Evolutionary conservation across 179 eudicot species (phyloP), one percentile per base, ranked within the genome.

Genomic region (Heliamphora pulchella): DNA sequence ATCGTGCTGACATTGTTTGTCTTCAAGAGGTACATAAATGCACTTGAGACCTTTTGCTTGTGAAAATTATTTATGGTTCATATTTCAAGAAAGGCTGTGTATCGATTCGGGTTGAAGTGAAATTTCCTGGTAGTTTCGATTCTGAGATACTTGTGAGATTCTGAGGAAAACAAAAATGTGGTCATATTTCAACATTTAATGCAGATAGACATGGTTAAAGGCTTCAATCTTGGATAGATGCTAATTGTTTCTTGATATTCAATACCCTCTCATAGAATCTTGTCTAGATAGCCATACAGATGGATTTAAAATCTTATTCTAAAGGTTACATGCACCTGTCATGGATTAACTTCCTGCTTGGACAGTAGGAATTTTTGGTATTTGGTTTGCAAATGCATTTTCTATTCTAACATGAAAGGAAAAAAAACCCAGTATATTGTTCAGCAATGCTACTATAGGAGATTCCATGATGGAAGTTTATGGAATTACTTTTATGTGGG

Each of bases 1-100:
- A 96, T 82, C 92, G 87, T 72, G 97, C 99, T 14, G 99, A 96
- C 81, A 89, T 96, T 65, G 89, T 96, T 81, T 96, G 99, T 86
- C 99, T 96, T 79, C 99, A 96, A 87, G 99, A 93, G 98, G 99
- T 94, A 84, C 71, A 10, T 51, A 44, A 46, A 22, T 31, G 74
- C 78, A 39, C 80, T 68, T 11, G 39, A 69, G 43, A 68, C 11
- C 39, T 14, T 3, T 78, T 13, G 65, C 59, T 63, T 0, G 46
- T 54, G 48, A 54, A 31, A 47, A 20, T 50, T 43, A 50, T 50
- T 72, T 9, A 18, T 8, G 2, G 1, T 50, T 3, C 2, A 8
- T 71, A n/a, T 50, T 18, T 5, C 47, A 31, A 0, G 7, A 71
- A 11, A 8, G 48, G 5, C 53, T 51, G 57, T 50, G 57, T 3